Conservation (phyloP, 805 yeast genomes). For the Grigorovia transvaalensis region DNA sequence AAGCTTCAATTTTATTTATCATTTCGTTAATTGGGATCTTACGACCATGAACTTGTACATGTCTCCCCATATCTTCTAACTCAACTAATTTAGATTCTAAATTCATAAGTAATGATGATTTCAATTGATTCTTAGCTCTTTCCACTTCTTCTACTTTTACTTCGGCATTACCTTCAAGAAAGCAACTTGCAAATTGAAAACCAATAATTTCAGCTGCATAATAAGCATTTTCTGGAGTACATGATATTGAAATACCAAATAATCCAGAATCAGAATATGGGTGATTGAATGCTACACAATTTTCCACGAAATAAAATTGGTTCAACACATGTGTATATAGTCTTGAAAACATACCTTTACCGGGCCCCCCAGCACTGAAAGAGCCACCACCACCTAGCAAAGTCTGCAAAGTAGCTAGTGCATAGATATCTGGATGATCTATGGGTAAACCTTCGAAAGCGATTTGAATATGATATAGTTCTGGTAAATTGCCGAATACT, state of each 20-base stretch:
- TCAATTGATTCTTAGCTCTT: conserved; percentile 87
- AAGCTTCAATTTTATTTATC: conserved; percentile 62
- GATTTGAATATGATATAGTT: conserved; percentile 73
- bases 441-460: conserved; percentile 85
- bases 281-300: conserved; percentile 80
- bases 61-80: conserved; percentile 91
- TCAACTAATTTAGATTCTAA: conserved; percentile 89
- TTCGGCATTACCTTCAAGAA: conserved; percentile 47
- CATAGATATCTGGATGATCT: conserved; percentile 77
- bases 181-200: conserved; percentile 44
- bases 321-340: conserved; percentile 85
- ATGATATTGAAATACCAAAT: conserved; percentile 78
- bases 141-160: conserved; percentile 62
- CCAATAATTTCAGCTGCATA: conserved; percentile 73
- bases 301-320: conserved; percentile 83
- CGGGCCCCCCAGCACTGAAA: conserved; percentile 98
- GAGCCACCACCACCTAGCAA: conserved; percentile 95
- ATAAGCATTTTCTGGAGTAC: conserved; percentile 79
- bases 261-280: conserved; percentile 84
- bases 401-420: conserved; percentile 81
- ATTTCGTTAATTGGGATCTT: conserved; percentile 70
- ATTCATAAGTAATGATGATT: conserved; percentile 82
- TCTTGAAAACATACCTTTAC: conserved; percentile 96
- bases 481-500: conserved; percentile 56
- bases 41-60: conserved; percentile 73